These are phyloP conservation scores for Cryptococcus sp. DNA, from an alignment of 1,284 basidiomycete genomes.

Conservation along the genomic window DNA sequence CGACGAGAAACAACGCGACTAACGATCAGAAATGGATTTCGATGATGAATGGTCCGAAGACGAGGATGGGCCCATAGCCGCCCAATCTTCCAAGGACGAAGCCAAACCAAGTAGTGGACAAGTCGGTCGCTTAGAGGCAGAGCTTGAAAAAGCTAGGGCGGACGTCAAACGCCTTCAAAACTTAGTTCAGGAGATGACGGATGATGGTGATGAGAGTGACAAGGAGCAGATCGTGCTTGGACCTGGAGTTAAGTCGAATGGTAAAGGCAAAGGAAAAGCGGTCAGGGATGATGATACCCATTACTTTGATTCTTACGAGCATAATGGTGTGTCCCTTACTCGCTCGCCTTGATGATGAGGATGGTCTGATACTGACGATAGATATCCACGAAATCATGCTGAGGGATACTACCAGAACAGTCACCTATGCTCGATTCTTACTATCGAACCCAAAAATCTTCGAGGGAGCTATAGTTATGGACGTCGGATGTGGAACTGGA, in stretches of 20 bases:
- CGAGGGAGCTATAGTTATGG: slow-evolving; percentile 80
- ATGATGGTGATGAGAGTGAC: slow-evolving; percentile 16
- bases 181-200: slow-evolving; percentile 30
- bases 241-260: slow-evolving; percentile 33
- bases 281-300: slow-evolving; percentile 79
- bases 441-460: slow-evolving; percentile 79
- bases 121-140: slow-evolving; percentile 37
- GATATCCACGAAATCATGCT: slow-evolving; percentile 60
- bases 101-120: neutral
- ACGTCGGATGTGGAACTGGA: slow-evolving; percentile 92
- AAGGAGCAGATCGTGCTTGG: slow-evolving; percentile 42
- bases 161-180: slow-evolving; percentile 30
- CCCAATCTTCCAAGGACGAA: slow-evolving; percentile 6
- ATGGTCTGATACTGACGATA: slow-evolving; percentile 51
- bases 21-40: slow-evolving; percentile 54
- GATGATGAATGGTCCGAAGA: slow-evolving; percentile 69
- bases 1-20: neutral
- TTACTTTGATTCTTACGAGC: slow-evolving; percentile 92
- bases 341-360: neutral
- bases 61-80: slow-evolving; percentile 22
- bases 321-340: slow-evolving; percentile 62
- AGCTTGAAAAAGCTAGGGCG: slow-evolving; percentile 30
- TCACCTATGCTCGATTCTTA: slow-evolving; percentile 89
- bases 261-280: slow-evolving; percentile 38
- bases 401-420: slow-evolving; percentile 82